Percentiles rank a stretch among this genome's conserved stretches.
Conservation (phyloP, 2,329 filamentous ascomycete genomes). For the Verticillium zaregamsianum region DNA sequence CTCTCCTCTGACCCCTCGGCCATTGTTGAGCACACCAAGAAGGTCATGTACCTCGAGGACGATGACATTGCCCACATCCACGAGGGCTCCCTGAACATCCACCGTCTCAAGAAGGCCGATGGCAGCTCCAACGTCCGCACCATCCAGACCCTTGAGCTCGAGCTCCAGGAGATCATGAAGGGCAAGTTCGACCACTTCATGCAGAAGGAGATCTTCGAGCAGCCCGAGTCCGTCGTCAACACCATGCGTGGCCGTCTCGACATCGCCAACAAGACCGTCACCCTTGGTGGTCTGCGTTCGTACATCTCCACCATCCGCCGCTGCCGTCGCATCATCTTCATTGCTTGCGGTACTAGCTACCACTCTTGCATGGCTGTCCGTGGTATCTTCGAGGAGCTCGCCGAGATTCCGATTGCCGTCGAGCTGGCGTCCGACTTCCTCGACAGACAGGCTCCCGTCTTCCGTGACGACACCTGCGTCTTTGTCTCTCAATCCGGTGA, state of each 20-base stretch:
- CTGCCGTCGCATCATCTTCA: slow-evolving; percentile 97
- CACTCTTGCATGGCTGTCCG: slow-evolving; percentile 99
- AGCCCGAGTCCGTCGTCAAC: slow-evolving; percentile 98
- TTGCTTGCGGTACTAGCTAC: slow-evolving; percentile 96
- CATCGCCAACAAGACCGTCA: slow-evolving; percentile 88
- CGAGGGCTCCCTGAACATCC: slow-evolving; percentile 97
- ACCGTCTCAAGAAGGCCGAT: slow-evolving; percentile 94
- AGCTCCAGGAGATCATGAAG: slow-evolving; percentile 99
- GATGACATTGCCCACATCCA: slow-evolving; percentile 99
- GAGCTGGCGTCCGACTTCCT: slow-evolving; percentile 98
- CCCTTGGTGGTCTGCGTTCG: slow-evolving; percentile 89
- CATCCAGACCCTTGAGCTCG: slow-evolving; percentile 97
- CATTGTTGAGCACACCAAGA: slow-evolving; percentile 99
- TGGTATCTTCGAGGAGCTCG: slow-evolving; percentile 95
- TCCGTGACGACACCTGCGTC: slow-evolving; percentile 98
- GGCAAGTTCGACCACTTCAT: slow-evolving; percentile 99
- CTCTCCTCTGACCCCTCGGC: slow-evolving; percentile 97
- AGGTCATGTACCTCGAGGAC: slow-evolving; percentile 98
- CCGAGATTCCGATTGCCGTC: slow-evolving; percentile 95
- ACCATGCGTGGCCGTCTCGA: slow-evolving; percentile 99
- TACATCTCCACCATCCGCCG: slow-evolving; percentile 96
- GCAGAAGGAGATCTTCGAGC: slow-evolving; percentile 99
- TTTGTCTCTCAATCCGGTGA: slow-evolving; percentile 99
- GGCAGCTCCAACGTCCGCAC: slow-evolving; percentile 94
- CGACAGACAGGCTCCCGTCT: slow-evolving; percentile 92